Evolutionary conservation across 768 basidiomycete genomes (phyloP).

Genomic region (Phallus indusiatus): DNA sequence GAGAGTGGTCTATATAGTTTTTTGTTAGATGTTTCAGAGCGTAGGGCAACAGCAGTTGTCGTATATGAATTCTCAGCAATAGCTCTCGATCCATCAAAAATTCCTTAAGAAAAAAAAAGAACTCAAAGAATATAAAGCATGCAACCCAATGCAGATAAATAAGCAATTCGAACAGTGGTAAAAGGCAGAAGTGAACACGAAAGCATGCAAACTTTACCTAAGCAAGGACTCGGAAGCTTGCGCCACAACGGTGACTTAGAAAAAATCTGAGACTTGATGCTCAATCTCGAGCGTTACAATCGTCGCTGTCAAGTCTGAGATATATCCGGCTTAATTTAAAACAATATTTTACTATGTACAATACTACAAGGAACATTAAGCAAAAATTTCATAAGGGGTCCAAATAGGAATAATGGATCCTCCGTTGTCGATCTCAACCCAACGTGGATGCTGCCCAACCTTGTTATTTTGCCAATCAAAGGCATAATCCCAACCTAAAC

Average conservation of each 20-base stretch:
- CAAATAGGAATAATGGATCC: constrained; percentile 48
- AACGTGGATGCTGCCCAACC: constrained; percentile 41
- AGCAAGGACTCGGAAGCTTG: no score
- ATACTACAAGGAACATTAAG: no score
- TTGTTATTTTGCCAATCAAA: constrained; percentile 41
- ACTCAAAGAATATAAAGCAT: background rate
- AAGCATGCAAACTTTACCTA: no score
- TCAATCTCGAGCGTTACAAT: no score
- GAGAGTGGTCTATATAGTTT: constrained; percentile 47
- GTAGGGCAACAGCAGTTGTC: constrained; percentile 45
- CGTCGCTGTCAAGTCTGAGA: no score
- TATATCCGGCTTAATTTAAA: background rate
- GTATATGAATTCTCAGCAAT: constrained; percentile 37
- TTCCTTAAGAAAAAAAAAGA: background rate
- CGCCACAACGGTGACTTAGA: no score
- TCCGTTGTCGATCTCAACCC: constrained; percentile 60
- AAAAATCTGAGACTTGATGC: no score
- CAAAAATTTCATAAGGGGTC: constrained; percentile 47
- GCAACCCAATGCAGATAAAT: background rate
- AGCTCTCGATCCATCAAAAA: constrained; percentile 32
- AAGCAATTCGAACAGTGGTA: no score
- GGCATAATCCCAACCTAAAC: constrained; percentile 53
- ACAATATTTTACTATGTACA: no score
- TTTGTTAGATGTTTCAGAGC: constrained; percentile 41
- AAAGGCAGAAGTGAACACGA: no score